Base-by-base conservation (phyloP, 139 green algal species). In the Pseudopediastrum boryanum region DNA sequence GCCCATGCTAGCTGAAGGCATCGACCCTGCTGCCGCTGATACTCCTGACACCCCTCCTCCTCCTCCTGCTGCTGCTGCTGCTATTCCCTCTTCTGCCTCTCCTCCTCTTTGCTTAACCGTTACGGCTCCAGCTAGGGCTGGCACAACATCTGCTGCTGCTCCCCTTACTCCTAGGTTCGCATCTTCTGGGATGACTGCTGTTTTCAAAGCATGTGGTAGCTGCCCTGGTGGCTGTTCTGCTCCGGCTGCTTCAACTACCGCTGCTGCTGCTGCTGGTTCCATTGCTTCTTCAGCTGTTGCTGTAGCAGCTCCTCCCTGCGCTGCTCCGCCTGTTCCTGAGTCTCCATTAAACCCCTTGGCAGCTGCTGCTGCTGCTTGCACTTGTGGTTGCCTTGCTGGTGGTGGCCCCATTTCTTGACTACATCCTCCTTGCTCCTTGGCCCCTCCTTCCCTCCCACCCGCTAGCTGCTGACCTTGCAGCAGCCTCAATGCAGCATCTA, bases 391-490 rank as follows among this genome's bases (percentile, higher is more conserved):
- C 27, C 4, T 4, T 12, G 10, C 50, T 31, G 12, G 27, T 39
- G 25, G 44, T n/a, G 8, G 46, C 29, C n/a, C 25, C 3, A 7
- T 10, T 42, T 44, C 44, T 62, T 27, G 8, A 51, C 13, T 51
- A 54, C 12, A 36, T 33, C 4, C 42, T 44, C 21, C 44, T 27
- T 7, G 3, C 7, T 29, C 43, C 44, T 25, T 36, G 27, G 25
- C 65, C 38, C 41, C 65, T 21, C 19, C 39, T 71, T 27, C 56
- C 21, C 7, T 59, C 74, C 50, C 39, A 38, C 48, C 23, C 4
- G 51, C 61, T 78, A 69, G 59, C 1, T 62, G 81, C 59, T 36
- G 62, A 38, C 70, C 36, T 39, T 68, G 64, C 68, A 72, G 27
- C 23, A 73, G 69, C 36, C 50, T 36, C 31, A 69, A 19, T 33